Percentiles rank a stretch among this genome's conserved stretches.
phyloP scores from a whole-genome alignment of 768 basidiomycete genomes.

The Tylopilus sp. region DNA sequence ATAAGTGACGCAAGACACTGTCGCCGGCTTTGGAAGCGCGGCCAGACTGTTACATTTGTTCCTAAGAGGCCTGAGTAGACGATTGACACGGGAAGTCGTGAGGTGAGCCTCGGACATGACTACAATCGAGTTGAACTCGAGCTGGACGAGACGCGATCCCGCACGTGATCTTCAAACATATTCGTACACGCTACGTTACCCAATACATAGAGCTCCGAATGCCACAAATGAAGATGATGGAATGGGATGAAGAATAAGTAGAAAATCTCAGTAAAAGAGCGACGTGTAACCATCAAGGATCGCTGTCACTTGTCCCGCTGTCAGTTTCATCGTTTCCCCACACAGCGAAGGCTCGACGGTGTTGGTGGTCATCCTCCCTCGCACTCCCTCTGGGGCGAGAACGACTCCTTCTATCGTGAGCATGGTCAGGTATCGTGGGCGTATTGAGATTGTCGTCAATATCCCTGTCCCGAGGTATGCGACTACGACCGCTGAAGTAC shows the following conservation, averaged over 20 bases:
- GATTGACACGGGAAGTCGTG: slow-evolving; percentile 40
- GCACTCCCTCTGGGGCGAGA: slow-evolving; percentile 8
- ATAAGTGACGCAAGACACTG: slow-evolving; percentile 11
- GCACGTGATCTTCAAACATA: slow-evolving; percentile 12
- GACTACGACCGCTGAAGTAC: slow-evolving; percentile 44
- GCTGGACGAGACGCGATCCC: not conserved
- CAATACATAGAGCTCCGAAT: not conserved
- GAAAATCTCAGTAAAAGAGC: not conserved
- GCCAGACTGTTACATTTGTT: slow-evolving; percentile 43
- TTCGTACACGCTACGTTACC: not conserved
- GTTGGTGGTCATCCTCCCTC: slow-evolving; percentile 26
- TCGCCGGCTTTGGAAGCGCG: slow-evolving; percentile 19
- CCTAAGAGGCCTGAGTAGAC: slow-evolving; percentile 46
- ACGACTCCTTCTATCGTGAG: slow-evolving; percentile 12
- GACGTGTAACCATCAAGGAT: slow-evolving; percentile 28
- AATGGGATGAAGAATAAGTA: not conserved
- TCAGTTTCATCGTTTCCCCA: slow-evolving; percentile 90
- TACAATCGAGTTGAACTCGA: not conserved
- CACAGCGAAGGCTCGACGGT: slow-evolving; percentile 69
- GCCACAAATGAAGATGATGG: not conserved
- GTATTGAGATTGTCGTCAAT: slow-evolving; percentile 57
- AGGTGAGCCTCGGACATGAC: slow-evolving; percentile 30
- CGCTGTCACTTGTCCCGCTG: slow-evolving; percentile 75
- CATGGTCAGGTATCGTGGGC: slow-evolving; percentile 48
- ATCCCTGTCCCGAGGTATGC: slow-evolving; percentile 61